These are phyloP conservation scores for Diaporthe citriasiana DNA, from an alignment of 2,329 filamentous ascomycete genomes.

Conservation along the genomic window DNA sequence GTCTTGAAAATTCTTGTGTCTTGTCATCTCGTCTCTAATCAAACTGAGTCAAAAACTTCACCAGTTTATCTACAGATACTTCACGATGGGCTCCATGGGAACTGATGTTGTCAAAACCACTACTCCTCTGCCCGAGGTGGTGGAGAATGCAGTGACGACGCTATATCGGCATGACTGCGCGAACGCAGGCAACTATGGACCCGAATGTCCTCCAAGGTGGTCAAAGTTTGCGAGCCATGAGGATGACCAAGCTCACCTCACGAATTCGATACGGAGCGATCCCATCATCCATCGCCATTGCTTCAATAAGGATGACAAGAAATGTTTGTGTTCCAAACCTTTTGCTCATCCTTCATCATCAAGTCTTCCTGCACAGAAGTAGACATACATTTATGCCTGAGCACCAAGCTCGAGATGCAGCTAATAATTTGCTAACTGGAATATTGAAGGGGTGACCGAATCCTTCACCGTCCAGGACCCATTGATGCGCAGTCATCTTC, in stretches of 20 bases:
- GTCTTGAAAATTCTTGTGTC: background rate
- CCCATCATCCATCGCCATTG: slow-evolving; percentile 53
- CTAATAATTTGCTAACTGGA: background rate
- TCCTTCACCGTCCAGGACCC: slow-evolving; percentile 52
- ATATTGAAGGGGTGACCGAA: slow-evolving; percentile 47
- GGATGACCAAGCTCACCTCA: slow-evolving; percentile 48
- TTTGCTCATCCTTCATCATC: background rate
- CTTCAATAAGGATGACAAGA: slow-evolving; percentile 44
- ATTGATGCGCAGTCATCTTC: slow-evolving; percentile 50
- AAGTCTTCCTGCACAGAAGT: background rate
- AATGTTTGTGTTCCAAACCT: slow-evolving; percentile 40
- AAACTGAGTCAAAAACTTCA: background rate
- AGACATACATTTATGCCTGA: background rate
- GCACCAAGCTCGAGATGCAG: background rate
- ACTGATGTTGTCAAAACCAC: background rate
- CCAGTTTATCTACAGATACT: background rate
- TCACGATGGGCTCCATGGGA: slow-evolving; percentile 21
- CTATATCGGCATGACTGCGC: slow-evolving; percentile 48
- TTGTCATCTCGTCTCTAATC: background rate
- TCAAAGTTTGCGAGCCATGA: slow-evolving; percentile 48
- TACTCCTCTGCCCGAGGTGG: background rate
- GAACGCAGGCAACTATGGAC: slow-evolving; percentile 23
- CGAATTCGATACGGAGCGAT: slow-evolving; percentile 43
- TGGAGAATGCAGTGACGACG: slow-evolving; percentile 33
- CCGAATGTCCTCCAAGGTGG: slow-evolving; percentile 49